Conservation (phyloP, 768 basidiomycete species). For the Piloderma croceum region DNA sequence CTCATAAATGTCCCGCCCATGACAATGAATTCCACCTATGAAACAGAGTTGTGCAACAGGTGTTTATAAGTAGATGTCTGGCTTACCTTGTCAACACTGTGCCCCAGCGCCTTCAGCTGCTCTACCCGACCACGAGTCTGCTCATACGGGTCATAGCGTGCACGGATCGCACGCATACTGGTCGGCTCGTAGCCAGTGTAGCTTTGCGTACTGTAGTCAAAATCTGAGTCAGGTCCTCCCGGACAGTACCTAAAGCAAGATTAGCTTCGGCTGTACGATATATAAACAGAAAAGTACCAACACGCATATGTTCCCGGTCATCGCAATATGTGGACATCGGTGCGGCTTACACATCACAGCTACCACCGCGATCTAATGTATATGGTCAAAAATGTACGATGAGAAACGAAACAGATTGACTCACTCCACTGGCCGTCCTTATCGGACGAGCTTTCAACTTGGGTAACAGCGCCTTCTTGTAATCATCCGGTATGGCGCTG, state of each 20-base stretch:
- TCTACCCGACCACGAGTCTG: constrained; percentile 94
- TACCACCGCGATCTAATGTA: constrained; percentile 87
- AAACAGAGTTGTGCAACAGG: no score
- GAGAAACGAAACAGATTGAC: constrained; percentile 22
- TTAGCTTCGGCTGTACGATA: not conserved
- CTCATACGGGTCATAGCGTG: constrained; percentile 95
- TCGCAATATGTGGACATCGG: constrained; percentile 98
- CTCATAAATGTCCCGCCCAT: constrained; percentile 99
- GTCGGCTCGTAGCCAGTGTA: constrained; percentile 96
- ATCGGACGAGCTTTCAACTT: constrained; percentile 92
- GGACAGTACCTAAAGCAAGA: constrained; percentile 75
- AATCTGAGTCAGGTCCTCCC: constrained; percentile 98
- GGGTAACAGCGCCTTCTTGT: constrained; percentile 86
- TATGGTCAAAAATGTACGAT: not conserved
- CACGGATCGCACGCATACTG: constrained; percentile 97
- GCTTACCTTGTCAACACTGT: constrained; percentile 90
- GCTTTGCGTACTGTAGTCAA: constrained; percentile 98
- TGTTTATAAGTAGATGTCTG: no score
- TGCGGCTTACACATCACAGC: constrained; percentile 99
- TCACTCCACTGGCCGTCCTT: constrained; percentile 90
- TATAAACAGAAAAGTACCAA: constrained; percentile 33
- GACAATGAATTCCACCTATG: constrained; percentile 81
- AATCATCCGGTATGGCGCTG: constrained; percentile 96
- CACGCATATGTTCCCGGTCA: constrained; percentile 99
- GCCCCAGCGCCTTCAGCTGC: constrained; percentile 92